Evolutionary conservation across 495 filamentous ascomycete species (phyloP), one percentile per base, ranked within the genome.

Genomic region (Cercophora samala): DNA sequence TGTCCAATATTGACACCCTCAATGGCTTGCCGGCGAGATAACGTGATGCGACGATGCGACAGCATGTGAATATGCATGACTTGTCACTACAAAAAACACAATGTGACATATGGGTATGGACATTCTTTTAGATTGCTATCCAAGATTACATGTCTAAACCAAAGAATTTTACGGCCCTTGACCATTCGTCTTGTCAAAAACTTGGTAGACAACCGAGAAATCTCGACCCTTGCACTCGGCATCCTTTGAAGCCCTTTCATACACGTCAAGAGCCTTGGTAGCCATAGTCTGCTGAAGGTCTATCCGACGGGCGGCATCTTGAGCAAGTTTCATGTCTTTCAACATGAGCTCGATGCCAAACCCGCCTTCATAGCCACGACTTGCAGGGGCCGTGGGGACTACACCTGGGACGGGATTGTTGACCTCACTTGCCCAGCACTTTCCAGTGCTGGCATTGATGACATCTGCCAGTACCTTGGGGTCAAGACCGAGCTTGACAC

Each of bases 351-450:
- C 82, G 18, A 95, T 85, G 8, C 92, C 92, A 69, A 96, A 97
- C 0, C 93, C 93, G 18, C 92, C 92, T 18, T 83, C 78, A 68
- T 96, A 97, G 8, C 87, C 91, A 22, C 87, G 84, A 52, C 82
- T 84, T 0, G 93, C 89, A 1, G 92, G 91, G 1, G 92, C 84
- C 6, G 83, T 84, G 53, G 89, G 86, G 9, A 91, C 82, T 0
- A 94, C 91, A n/a, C 91, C 92, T 53, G 91, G 90, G 11, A 97
- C 91, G 1, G 93, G 93, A 72, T 97, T 97, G 74, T 97, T 97
- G 58, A 93, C 77, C 75, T 97, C 93, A 66, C 88, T 92, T 8
- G 92, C 91, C 93, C 93, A 97, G 82, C 92, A 97, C 62, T 85
- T 87, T 46, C 93, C 93, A 1, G 91, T 96, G 59, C 89, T 91